Conservation (phyloP, 75 land plant genomes). For the Ceratopteris richardii region DNA sequence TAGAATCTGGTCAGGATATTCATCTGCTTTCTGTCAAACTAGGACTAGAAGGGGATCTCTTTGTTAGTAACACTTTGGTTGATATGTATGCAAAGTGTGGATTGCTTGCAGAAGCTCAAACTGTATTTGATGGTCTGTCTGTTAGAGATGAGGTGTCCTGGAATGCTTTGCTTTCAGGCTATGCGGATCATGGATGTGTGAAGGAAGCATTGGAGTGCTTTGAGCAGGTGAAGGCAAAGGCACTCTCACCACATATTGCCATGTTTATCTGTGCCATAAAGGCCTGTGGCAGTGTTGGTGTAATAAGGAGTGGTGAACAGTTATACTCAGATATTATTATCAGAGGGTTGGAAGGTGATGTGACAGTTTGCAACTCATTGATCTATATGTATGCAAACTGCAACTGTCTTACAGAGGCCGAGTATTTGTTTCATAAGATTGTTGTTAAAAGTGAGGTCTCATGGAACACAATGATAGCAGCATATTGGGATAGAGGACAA, state of each 20-base stretch:
- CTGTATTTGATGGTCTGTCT: conserved; percentile 23
- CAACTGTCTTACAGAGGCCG: background rate
- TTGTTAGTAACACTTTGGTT: conserved; percentile 22
- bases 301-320: background rate
- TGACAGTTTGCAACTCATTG: conserved; percentile 1
- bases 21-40: conserved; percentile 19
- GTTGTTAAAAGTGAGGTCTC: background rate
- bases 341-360: conserved; percentile 1
- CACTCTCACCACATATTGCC: background rate
- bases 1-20: conserved; percentile 22
- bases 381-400: conserved; percentile 3
- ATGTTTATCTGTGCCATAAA: background rate
- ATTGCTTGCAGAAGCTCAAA: conserved; percentile 14
- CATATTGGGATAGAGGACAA: background rate
- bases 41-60: conserved; percentile 16
- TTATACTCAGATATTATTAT: background rate
- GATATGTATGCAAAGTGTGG: conserved; percentile 53
- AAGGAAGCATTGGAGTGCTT: conserved; percentile 26
- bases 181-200: conserved; percentile 27
- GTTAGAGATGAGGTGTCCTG: conserved; percentile 26
- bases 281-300: background rate
- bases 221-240: conserved; percentile 10
- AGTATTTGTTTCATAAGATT: background rate
- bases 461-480: conserved; percentile 4
- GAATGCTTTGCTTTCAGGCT: conserved; percentile 36